Evolutionary conservation across 108 stramenopile genomes (phyloP).

Genomic region (Cyclotella distinguenda): DNA sequence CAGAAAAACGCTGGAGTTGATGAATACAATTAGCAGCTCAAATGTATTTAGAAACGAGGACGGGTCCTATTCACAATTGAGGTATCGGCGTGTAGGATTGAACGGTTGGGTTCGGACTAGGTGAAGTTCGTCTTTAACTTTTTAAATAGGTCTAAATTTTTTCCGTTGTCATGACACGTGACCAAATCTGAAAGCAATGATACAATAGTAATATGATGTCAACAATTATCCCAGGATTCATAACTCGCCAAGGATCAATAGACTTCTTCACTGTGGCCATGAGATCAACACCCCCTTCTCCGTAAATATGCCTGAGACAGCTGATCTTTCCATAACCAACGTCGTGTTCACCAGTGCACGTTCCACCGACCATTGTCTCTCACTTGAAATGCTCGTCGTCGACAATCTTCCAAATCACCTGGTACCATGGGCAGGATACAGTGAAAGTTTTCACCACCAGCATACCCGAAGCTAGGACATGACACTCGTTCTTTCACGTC

Average conservation of each 20-base stretch:
- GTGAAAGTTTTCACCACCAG: slow-evolving; percentile 98
- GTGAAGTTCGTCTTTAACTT: slow-evolving; percentile 2
- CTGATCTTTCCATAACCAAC: slow-evolving; percentile 90
- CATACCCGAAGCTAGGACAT: slow-evolving; percentile 93
- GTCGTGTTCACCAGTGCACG: slow-evolving; percentile 98
- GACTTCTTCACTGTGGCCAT: slow-evolving; percentile 86
- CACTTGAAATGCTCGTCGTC: slow-evolving; percentile 56
- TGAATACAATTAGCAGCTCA: slow-evolving; percentile 18
- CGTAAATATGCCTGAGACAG: slow-evolving; percentile 82
- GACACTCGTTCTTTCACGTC: slow-evolving; percentile 70
- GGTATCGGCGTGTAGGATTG: slow-evolving; percentile 36
- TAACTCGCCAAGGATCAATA: slow-evolving; percentile 86
- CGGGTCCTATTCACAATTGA: slow-evolving; percentile 10
- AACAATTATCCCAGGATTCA: slow-evolving; percentile 95
- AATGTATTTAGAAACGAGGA: slow-evolving; percentile 20
- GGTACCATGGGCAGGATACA: slow-evolving; percentile 77
- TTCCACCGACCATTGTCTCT: slow-evolving; percentile 83
- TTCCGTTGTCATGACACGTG: background rate
- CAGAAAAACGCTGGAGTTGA: slow-evolving; percentile 37
- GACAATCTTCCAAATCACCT: slow-evolving; percentile 70
- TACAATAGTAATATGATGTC: slow-evolving; percentile 10
- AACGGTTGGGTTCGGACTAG: slow-evolving; percentile 30
- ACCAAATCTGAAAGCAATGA: background rate
- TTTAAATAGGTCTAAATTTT: background rate
- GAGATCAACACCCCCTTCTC: slow-evolving; percentile 72